Evolutionary conservation across 2,329 filamentous ascomycete species (phyloP), one percentile per base, ranked within the genome.

Genomic region (Ceratocystis harringtonii): DNA sequence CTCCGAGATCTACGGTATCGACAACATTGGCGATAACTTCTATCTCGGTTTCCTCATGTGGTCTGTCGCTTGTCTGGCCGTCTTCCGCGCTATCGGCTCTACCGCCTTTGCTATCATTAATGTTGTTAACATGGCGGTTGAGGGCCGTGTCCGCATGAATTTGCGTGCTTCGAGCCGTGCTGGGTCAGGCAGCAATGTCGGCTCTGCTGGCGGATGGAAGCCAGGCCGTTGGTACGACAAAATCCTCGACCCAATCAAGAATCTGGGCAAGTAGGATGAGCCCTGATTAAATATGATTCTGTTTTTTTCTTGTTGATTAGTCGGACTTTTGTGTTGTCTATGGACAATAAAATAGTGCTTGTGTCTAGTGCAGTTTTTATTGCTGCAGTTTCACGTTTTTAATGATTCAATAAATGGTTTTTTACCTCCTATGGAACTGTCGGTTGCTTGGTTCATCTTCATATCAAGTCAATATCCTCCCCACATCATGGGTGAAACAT

Each of bases 21-120:
- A 80, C 61, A 78, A 84, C 50, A 86, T 95, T 62, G 86, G 86
- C 5, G 81, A 86, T 71, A 99, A 99, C 78, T 85, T 88, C 73
- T 99, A 99, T 75, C 82, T 99, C 55, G 87, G 86, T 44, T 94
- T 97, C 76, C 90, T 99, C 72, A 81, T 99, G 25, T 99, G 94
- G 94, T 79, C 83, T 36, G 94, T 99, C 15, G 94, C 94, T 0
- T 81, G 82, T 0, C 77, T 99, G 30, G 94, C 95, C 1, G 78
- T 94, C 5, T 96, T 99, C 80, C 84, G 94, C 69, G 92, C 90
- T 0, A 74, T 96, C 1, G 94, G 94, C 0, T 87, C 83, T 8
- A 86, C 85, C 0, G 83, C 89, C 0, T 99, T 95, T 76, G 86
- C 89, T 1, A 75, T 96, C 67, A 85, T 97, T 72, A 92, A 95